Evolutionary conservation across 179 eudicot species (phyloP).

Genomic region (Silene noctiflora): DNA sequence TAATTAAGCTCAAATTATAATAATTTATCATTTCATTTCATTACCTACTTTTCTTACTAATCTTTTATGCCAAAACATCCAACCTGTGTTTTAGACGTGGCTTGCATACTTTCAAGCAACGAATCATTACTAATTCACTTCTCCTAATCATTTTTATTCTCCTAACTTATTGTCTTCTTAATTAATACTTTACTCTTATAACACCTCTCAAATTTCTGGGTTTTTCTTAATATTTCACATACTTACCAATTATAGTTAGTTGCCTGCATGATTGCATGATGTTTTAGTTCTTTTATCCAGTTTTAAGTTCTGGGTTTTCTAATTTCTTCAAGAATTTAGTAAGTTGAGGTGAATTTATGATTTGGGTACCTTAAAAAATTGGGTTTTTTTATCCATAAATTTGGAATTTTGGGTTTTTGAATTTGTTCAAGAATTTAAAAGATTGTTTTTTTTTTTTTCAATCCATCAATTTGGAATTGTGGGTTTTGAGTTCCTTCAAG

Average conservation of each 20-base stretch:
- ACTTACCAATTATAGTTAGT: neutral
- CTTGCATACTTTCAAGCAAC: slow-evolving; percentile 24
- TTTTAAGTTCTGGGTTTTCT: neutral
- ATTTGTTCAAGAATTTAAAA: neutral
- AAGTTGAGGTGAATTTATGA: neutral
- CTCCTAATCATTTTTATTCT: neutral
- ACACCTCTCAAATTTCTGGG: neutral
- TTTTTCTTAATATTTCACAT: neutral
- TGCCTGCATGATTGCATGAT: neutral
- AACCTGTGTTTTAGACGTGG: slow-evolving; percentile 7
- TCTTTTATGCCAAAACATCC: slow-evolving; percentile 3
- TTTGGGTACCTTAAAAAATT: neutral
- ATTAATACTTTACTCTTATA: neutral
- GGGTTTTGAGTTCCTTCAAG: neutral
- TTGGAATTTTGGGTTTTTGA: neutral
- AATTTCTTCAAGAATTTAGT: neutral
- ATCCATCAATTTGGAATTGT: neutral
- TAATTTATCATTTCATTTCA: slow-evolving; percentile 11
- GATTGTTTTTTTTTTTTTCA: too few relatives aligned
- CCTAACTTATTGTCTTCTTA: neutral
- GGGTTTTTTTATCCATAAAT: neutral
- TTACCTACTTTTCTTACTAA: slow-evolving; percentile 13
- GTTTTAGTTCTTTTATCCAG: neutral
- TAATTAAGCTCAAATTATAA: too few relatives aligned
- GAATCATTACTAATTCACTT: slow-evolving; percentile 16